These are phyloP conservation scores for Boletus sensibilis DNA, from an alignment of 768 basidiomycete species.

Conservation along the genomic window DNA sequence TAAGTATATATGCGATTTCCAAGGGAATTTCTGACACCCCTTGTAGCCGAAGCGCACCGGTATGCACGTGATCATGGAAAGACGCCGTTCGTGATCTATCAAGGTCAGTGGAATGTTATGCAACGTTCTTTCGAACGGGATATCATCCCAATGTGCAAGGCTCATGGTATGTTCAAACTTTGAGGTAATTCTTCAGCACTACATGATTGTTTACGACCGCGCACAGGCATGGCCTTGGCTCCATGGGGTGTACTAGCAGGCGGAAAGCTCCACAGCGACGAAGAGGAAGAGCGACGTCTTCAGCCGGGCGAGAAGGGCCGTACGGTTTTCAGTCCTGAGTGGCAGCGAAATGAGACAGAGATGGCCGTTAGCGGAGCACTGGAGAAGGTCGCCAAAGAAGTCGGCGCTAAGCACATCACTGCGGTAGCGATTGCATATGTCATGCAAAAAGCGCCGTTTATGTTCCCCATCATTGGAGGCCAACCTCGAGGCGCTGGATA, in stretches of 20 bases:
- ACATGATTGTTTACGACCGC: not conserved
- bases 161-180: slow-evolving; percentile 30
- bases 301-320: slow-evolving; percentile 42
- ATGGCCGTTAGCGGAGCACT: slow-evolving; percentile 34
- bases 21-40: slow-evolving; percentile 36
- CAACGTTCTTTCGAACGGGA: slow-evolving; percentile 52
- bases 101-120: slow-evolving; percentile 44
- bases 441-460: slow-evolving; percentile 46
- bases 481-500: slow-evolving; percentile 44
- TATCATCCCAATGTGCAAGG: slow-evolving; percentile 39
- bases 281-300: slow-evolving; percentile 28
- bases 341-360: slow-evolving; percentile 37
- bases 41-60: slow-evolving; percentile 48
- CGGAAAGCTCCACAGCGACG: slow-evolving; percentile 30
- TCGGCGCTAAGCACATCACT: slow-evolving; percentile 37
- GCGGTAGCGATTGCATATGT: slow-evolving; percentile 45
- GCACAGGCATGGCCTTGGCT: slow-evolving; percentile 29
- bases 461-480: slow-evolving; percentile 44
- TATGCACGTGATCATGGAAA: slow-evolving; percentile 49
- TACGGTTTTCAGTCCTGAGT: slow-evolving; percentile 13
- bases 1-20: too few species aligned
- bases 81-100: slow-evolving; percentile 54
- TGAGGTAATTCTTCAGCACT: not conserved
- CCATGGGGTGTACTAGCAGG: slow-evolving; percentile 37
- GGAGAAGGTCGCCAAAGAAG: slow-evolving; percentile 40